These are phyloP conservation scores for Echites panduratus DNA, from an alignment of 257 asterid genomes.

Conservation along the genomic window DNA sequence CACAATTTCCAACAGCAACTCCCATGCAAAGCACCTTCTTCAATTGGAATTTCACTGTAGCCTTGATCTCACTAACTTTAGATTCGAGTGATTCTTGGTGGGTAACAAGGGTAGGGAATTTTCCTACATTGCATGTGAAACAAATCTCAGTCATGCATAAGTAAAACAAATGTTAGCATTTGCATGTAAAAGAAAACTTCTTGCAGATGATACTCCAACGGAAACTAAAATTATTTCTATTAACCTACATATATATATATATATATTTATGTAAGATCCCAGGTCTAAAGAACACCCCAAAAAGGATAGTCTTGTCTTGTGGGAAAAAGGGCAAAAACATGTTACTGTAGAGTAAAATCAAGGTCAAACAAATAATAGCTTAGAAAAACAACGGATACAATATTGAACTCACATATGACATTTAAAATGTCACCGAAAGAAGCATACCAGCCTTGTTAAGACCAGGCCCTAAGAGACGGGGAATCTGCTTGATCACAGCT, in stretches of 20 bases:
- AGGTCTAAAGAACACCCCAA: no score
- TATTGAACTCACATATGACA: background rate
- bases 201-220: background rate
- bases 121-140: constrained; percentile 11
- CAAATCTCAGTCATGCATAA: background rate
- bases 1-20: constrained; percentile 22
- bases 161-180: background rate
- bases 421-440: background rate
- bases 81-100: constrained; percentile 23
- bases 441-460: constrained; percentile 21
- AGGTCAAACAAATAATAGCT: no score
- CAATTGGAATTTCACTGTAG: constrained; percentile 21
- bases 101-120: constrained; percentile 20
- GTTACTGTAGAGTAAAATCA: no score
- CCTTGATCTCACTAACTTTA: constrained; percentile 20
- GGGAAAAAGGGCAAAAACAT: background rate
- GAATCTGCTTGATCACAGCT: constrained; percentile 22
- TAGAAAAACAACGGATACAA: background rate
- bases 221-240: no score
- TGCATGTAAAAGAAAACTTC: background rate
- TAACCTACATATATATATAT: no score
- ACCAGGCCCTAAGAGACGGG: constrained; percentile 22
- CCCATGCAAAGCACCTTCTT: constrained; percentile 28
- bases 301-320: background rate
- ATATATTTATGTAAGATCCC: no score